Base-by-base conservation (phyloP, 805 yeast species). In the Metschnikowia hibisci region DNA sequence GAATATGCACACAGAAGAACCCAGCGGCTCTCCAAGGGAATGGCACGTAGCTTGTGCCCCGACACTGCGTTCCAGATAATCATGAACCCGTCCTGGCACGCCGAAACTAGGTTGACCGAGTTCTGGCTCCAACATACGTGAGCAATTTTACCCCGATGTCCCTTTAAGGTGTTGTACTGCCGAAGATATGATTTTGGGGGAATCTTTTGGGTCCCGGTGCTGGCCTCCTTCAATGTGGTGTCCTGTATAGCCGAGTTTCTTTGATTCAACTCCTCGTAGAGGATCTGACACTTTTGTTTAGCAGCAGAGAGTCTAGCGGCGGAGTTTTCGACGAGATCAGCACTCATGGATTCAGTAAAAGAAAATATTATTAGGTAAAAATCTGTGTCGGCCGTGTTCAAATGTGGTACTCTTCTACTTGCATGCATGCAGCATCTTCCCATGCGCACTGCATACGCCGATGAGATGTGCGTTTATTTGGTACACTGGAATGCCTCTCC, bases 41-140 rank as follows among this genome's bases (percentile, higher is more conserved):
- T 77, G 0, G 88, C 87, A 42, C 80, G 79, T 42, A 76, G 67
- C 56, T 89, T 90, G 49, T 77, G 67, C 3, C 89, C 90, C 0
- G 87, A 76, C 3, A 74, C 66, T 0, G 87, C 73, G 60, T 89
- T 91, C 96, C 97, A 90, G 15, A 87, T 62, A 30, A 90, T 70
- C 69, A 88, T 69, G 56, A 79, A 84, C 2, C 96, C 96, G 62
- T 90, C 97, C 58, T 87, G 96, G 20, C 91, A 82, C 0, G 87
- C 88, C 39, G 88, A 78, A 7, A 88, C 61, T 2, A 89, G 56
- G 34, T 72, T 73, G 34, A 64, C 61, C n/a, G 85, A 75, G 56
- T 82, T 82, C 0, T 69, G 59, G 42, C 80, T 74, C 95, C 96
- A 86, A 41, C 78, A 69, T 44, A 85, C 67, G 45, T 80, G 78